Percentiles rank a stretch among this genome's conserved stretches.
These are phyloP conservation scores for Penicillium sp. DNA, from an alignment of 2,329 filamentous ascomycete genomes.

Conservation along the genomic window DNA sequence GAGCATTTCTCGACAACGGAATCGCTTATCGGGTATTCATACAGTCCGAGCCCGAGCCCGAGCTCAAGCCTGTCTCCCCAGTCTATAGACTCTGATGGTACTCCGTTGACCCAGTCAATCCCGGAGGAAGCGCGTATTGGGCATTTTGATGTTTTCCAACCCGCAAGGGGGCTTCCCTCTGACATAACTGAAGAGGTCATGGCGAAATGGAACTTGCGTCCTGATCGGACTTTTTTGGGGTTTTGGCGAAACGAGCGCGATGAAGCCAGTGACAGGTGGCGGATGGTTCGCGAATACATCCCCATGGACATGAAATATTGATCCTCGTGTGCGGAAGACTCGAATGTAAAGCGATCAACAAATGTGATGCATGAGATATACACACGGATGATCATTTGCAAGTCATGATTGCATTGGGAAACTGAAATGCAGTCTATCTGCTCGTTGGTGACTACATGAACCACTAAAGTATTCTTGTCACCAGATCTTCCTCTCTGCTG, in stretches of 20 bases:
- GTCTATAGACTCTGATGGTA: neutral
- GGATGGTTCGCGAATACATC: slow-evolving; percentile 27
- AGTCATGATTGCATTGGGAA: neutral
- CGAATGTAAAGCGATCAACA: neutral
- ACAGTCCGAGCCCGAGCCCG: neutral
- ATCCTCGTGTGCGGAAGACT: neutral
- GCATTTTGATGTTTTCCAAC: slow-evolving; percentile 31
- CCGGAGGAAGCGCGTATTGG: slow-evolving; percentile 34
- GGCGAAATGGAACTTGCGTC: slow-evolving; percentile 23
- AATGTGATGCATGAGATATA: neutral
- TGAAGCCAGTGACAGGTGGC: slow-evolving; percentile 22
- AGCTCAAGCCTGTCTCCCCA: neutral
- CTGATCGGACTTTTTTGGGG: slow-evolving; percentile 28
- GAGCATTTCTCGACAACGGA: neutral
- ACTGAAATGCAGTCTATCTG: neutral
- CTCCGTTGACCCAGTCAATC: slow-evolving; percentile 6
- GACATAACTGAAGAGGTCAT: slow-evolving; percentile 26
- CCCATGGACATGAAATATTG: slow-evolving; percentile 20
- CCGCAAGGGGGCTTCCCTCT: slow-evolving; percentile 24
- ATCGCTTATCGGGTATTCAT: neutral
- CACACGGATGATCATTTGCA: neutral
- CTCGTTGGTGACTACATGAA: neutral
- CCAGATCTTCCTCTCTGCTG: neutral
- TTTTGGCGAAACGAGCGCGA: slow-evolving; percentile 30
- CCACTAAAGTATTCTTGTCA: neutral